A percentile compares a stretch with the other conserved stretches of the same genome.
These are phyloP conservation scores for Ascoidea asiatica DNA, from an alignment of 805 yeast genomes.

Conservation along the genomic window DNA sequence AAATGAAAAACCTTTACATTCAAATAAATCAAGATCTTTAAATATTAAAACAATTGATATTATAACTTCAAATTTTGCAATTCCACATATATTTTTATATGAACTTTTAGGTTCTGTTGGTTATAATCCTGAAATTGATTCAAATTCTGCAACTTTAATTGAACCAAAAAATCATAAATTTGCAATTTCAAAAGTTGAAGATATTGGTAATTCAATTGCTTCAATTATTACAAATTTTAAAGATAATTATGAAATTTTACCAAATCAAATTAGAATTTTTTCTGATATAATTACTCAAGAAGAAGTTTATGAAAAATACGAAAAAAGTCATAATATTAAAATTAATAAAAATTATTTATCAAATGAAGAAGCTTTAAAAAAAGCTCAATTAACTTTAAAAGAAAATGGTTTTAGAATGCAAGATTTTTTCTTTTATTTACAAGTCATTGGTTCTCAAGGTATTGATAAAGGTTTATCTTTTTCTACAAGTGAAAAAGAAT, in stretches of 20 bases:
- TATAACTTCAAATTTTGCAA: conserved; percentile 24
- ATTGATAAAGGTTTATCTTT: conserved; percentile 25
- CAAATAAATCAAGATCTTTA: conserved; percentile 21
- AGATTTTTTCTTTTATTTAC: conserved; percentile 26
- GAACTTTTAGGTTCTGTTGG: conserved; percentile 1
- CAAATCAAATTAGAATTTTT: conserved; percentile 28
- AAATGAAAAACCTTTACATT: conserved; percentile 21
- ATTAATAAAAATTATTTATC: conserved; percentile 20
- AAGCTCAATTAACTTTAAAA: conserved; percentile 18
- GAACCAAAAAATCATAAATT: conserved; percentile 27
- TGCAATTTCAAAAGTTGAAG: conserved; percentile 23
- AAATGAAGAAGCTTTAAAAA: conserved; percentile 19
- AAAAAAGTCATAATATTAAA: conserved; percentile 22
- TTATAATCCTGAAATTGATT: conserved; percentile 20
- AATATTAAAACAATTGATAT: conserved; percentile 37
- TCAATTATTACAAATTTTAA: conserved; percentile 20
- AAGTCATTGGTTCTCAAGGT: conserved; percentile 23
- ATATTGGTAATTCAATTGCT: conserved; percentile 31
- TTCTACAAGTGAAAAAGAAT: conserved; percentile 22
- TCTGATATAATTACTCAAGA: conserved; percentile 27
- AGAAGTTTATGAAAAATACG: conserved; percentile 26
- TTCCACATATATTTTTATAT: conserved; percentile 19
- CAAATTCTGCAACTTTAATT: conserved; percentile 20
- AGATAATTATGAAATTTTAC: conserved; percentile 16
- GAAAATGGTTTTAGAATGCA: conserved; percentile 16